Conservation (phyloP, 2,329 filamentous ascomycete species). For the Thelonectria blattea region DNA sequence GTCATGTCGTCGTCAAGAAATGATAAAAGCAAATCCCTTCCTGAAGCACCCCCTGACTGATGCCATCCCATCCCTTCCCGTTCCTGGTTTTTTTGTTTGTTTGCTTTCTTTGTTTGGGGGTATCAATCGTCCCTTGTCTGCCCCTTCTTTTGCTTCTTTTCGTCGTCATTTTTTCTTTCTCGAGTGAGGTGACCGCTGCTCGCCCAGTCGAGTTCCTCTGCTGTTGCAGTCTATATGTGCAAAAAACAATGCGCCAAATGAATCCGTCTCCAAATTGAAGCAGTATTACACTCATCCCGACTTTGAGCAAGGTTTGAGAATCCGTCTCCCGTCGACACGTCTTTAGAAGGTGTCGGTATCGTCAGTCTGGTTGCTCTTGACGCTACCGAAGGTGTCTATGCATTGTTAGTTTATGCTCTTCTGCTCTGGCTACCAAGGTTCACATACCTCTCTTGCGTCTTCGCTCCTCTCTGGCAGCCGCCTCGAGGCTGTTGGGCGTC, state of each 20-base stretch:
- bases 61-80: background rate
- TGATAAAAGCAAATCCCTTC: constrained; percentile 31
- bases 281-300: constrained; percentile 17
- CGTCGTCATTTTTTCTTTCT: constrained; percentile 26
- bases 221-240: constrained; percentile 28
- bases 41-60: constrained; percentile 22
- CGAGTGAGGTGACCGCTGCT: constrained; percentile 19
- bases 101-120: constrained; percentile 18
- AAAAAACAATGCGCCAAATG: constrained; percentile 22
- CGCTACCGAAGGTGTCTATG: constrained; percentile 45
- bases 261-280: constrained; percentile 16
- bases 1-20: constrained; percentile 42
- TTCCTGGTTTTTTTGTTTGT: constrained; percentile 12
- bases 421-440: background rate
- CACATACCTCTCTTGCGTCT: constrained; percentile 63
- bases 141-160: constrained; percentile 17
- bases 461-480: constrained; percentile 53
- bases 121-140: constrained; percentile 20
- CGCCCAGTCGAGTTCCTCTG: constrained; percentile 15
- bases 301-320: constrained; percentile 14
- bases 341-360: constrained; percentile 47
- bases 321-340: constrained; percentile 13
- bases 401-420: constrained; percentile 15
- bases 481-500: constrained; percentile 61
- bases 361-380: constrained; percentile 44